A percentile compares a stretch with the other conserved stretches of the same genome.
These are phyloP conservation scores for Candida jianshihensis DNA, from an alignment of 805 yeast genomes.

Conservation along the genomic window DNA sequence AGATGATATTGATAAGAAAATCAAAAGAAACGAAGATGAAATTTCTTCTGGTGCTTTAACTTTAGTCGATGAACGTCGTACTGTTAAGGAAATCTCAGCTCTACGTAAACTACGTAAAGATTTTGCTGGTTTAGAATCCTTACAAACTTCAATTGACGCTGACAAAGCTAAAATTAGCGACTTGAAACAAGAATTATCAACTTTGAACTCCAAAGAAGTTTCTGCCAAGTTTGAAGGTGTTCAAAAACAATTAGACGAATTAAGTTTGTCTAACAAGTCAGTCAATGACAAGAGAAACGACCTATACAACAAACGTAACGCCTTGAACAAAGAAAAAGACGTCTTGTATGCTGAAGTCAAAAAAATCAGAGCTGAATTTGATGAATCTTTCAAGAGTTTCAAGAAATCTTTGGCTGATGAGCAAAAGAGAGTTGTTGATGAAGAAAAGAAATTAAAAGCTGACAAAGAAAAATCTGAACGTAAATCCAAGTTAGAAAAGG, in stretches of 20 bases:
- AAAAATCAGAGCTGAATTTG: constrained; percentile 65
- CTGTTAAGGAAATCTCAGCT: constrained; percentile 76
- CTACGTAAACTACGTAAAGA: constrained; percentile 78
- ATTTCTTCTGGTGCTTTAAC: constrained; percentile 75
- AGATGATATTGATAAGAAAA: constrained; percentile 63
- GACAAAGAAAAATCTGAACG: constrained; percentile 43
- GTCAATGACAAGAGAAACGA: constrained; percentile 60
- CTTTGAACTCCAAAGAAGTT: constrained; percentile 53
- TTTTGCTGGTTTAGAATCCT: constrained; percentile 63
- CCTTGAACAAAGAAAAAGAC: constrained; percentile 61
- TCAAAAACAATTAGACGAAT: constrained; percentile 62
- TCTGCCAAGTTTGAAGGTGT: constrained; percentile 61
- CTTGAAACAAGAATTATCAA: constrained; percentile 59
- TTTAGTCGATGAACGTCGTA: constrained; percentile 85
- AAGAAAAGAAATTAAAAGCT: constrained; percentile 40
- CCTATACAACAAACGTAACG: constrained; percentile 59
- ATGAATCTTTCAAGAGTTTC: constrained; percentile 67
- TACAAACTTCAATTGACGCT: constrained; percentile 71
- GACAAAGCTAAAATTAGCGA: constrained; percentile 72
- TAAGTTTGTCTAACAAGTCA: constrained; percentile 52
- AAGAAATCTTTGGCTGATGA: constrained; percentile 63
- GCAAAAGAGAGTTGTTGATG: constrained; percentile 58
- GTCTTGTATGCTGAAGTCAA: constrained; percentile 60
- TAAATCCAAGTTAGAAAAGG: constrained; percentile 58
- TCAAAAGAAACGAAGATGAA: constrained; percentile 58